Conservation (phyloP, 1,139 yeast species). For the Pichia sp. region DNA sequence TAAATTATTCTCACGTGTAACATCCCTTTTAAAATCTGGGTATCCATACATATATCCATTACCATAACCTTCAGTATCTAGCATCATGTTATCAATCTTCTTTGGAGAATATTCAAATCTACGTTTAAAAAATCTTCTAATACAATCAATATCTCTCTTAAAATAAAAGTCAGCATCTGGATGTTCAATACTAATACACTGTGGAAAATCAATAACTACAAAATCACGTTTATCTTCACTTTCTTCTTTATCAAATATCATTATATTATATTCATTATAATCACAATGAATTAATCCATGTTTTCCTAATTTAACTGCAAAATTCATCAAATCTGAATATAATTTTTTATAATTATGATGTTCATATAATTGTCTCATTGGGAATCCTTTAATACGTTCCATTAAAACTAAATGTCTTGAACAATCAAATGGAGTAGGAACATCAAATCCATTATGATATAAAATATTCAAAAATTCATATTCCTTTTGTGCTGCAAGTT, state of each 20-base stretch:
- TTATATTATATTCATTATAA: constrained; percentile 91
- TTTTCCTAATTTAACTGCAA: constrained; percentile 75
- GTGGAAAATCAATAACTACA: constrained; percentile 96
- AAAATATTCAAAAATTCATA: constrained; percentile 78
- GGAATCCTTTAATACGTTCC: constrained; percentile 85
- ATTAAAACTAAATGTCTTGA: constrained; percentile 89
- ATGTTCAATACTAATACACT: constrained; percentile 91
- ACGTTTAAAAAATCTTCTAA: constrained; percentile 72
- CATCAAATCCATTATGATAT: constrained; percentile 68
- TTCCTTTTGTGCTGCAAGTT: constrained; percentile 89
- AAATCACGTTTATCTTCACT: constrained; percentile 43
- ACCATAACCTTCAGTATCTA: constrained; percentile 73
- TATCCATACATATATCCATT: constrained; percentile 73
- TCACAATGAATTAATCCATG: constrained; percentile 95
- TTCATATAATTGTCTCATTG: constrained; percentile 76
- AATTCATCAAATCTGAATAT: constrained; percentile 80
- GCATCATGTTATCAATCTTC: constrained; percentile 51
- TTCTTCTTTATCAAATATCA: constrained; percentile 59
- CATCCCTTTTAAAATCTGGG: constrained; percentile 76
- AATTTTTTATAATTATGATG: constrained; percentile 64
- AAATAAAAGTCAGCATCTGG: constrained; percentile 82
- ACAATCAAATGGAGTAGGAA: constrained; percentile 84
- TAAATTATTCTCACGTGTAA: constrained; percentile 57
- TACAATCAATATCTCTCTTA: constrained; percentile 87
- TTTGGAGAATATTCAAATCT: constrained; percentile 70